phyloP scores from a whole-genome alignment of 164 flowering plant genomes.

The Liriodendron chinense region DNA sequence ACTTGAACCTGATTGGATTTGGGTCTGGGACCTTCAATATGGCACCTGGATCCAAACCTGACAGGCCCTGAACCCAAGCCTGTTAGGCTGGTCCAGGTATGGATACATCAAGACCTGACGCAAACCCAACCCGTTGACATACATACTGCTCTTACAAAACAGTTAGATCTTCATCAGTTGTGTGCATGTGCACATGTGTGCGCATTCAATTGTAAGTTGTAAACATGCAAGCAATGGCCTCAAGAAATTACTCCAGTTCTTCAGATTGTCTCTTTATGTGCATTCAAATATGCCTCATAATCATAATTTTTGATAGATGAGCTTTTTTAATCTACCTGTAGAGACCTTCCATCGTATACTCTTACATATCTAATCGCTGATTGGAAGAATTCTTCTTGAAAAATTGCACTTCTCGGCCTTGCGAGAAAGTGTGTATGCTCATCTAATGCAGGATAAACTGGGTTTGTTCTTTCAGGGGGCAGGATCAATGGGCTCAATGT shows the following conservation, averaged over 20 bases:
- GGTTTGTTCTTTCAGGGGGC: constrained; percentile 47
- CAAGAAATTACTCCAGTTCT: not conserved
- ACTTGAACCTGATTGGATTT: too few species aligned
- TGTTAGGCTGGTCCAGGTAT: too few species aligned
- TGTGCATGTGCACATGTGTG: not conserved
- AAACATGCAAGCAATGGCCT: not conserved
- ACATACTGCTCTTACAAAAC: too few species aligned
- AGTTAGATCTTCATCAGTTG: too few species aligned
- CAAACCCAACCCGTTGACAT: too few species aligned
- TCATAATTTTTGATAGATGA: too few species aligned
- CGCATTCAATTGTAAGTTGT: not conserved
- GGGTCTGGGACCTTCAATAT: too few species aligned
- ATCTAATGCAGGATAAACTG: constrained; percentile 9
- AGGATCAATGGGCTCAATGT: constrained; percentile 94
- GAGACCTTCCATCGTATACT: too few species aligned
- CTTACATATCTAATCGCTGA: not conserved
- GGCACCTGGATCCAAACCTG: too few species aligned
- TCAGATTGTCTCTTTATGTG: not conserved
- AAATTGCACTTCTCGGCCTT: not conserved
- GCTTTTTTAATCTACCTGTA: too few species aligned
- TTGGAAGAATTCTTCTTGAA: not conserved
- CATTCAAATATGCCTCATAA: not conserved
- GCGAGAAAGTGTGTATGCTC: not conserved
- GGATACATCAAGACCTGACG: too few species aligned
- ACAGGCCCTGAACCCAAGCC: too few species aligned